These are phyloP conservation scores for Harringtonia lauricola DNA, from an alignment of 2,329 filamentous ascomycete genomes.

Conservation along the genomic window DNA sequence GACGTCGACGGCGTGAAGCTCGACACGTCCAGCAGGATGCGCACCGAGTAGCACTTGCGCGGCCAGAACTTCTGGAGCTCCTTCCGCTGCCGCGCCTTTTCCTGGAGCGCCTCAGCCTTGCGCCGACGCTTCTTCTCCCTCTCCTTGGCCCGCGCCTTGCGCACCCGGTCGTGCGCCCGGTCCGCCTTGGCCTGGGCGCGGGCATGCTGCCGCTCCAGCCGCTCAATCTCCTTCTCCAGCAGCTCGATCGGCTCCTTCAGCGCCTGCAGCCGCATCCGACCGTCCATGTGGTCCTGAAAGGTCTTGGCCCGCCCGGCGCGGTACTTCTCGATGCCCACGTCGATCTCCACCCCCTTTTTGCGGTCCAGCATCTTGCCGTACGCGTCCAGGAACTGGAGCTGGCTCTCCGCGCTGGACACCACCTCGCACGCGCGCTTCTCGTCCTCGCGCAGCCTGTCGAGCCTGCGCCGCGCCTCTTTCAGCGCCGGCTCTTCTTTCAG, in stretches of 20 bases:
- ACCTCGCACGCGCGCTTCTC: constrained; percentile 18
- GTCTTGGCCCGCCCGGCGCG: constrained; percentile 28
- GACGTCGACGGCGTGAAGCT: constrained; percentile 31
- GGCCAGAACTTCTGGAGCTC: constrained; percentile 40
- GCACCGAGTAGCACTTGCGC: constrained; percentile 34
- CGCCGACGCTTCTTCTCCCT: constrained; percentile 23
- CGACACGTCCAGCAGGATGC: constrained; percentile 38
- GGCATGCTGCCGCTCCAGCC: constrained; percentile 17
- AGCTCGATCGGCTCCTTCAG: constrained; percentile 21
- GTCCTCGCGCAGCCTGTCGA: constrained; percentile 21
- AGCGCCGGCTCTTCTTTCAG: constrained; percentile 16
- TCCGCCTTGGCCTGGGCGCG: constrained; percentile 15
- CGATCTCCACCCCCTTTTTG: constrained; percentile 23
- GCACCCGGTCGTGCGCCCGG: constrained; percentile 21
- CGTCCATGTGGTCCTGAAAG: constrained; percentile 28
- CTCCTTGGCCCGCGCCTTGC: constrained; percentile 21
- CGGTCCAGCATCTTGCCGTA: constrained; percentile 26
- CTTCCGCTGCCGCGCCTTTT: constrained; percentile 12
- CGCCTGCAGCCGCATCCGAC: constrained; percentile 18
- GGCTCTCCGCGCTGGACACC: constrained; percentile 23
- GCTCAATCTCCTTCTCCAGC: constrained; percentile 20
- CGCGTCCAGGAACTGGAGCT: constrained; percentile 28
- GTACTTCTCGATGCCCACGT: constrained; percentile 27
- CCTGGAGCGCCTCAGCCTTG: constrained; percentile 19
- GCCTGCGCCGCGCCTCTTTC: constrained; percentile 17